Evolutionary conservation across 352 stramenopile species (phyloP), one percentile per base, ranked within the genome.

Genomic region (Phytopythium cucurbitacearum): DNA sequence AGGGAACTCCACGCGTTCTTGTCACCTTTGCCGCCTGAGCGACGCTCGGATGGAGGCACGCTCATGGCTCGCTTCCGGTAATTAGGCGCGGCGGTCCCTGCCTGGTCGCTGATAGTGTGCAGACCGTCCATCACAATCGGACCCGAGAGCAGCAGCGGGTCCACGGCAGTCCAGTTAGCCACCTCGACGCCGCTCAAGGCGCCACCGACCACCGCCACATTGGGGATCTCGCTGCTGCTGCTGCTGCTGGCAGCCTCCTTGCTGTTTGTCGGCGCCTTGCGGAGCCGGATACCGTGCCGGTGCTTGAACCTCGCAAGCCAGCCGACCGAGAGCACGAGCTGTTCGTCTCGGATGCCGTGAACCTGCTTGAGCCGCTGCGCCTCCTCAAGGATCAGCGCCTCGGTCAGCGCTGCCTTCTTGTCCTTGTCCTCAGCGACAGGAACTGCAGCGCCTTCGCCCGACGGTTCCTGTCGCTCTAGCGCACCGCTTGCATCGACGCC

Each of bases 261-360:
- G 21, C 21, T 43, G n/a, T 11, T 55, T 40, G 6, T 50, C 34
- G 53, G 45, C 15, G 64, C 37, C 56, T 85, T 90, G 4, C 79
- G 74, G 33, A 90, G 58, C 13, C 76, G 72, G 55, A 90, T 90
- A 34, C 74, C 76, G 47, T 90, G 74, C 16, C 79, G 76, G 45
- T 87, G 66, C 56, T 90, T 90, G 55, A 90, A 88, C 2, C 80
- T 62, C 15, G 74, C 72, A 11, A 90, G 64, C 80, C 80, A 90
- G 2, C 80, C 80, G 6, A 90, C 80, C 3, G 80, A 90, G 2
- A 90, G 71, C 51, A 88, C 71, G 2, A 90, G 65, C 57, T 85
- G 75, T 40, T 85, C 68, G 51, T 88, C 73, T 8, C 73, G 72
- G 43, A 90, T 77, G 21, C 64, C 59, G 43, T 90, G 80, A 35